Evolutionary conservation across 129 eudicot genomes (phyloP).

Genomic region (Pulicaria dysenterica): DNA sequence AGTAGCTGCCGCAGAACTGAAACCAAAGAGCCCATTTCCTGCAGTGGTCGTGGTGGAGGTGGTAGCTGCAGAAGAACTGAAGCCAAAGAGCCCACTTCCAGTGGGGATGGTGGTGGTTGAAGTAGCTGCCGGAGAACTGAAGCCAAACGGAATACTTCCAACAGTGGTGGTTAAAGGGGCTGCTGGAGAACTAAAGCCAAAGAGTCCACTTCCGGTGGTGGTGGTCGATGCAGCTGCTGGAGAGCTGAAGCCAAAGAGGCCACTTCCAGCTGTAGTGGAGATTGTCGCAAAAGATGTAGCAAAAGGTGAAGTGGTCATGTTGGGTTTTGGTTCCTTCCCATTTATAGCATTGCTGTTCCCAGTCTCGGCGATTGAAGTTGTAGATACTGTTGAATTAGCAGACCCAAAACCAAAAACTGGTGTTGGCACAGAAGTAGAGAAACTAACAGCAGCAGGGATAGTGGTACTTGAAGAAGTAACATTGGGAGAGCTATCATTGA

Average conservation of each 20-base stretch:
- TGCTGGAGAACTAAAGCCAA: constrained; percentile 14
- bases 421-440: constrained; percentile 24
- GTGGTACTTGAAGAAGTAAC: constrained; percentile 29
- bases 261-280: constrained; percentile 12
- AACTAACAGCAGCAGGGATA: constrained; percentile 26
- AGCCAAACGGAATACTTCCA: constrained; percentile 39
- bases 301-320: constrained; percentile 29
- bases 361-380: constrained; percentile 32
- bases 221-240: not conserved
- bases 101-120: constrained; percentile 33
- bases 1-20: constrained; percentile 37
- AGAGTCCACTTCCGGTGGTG: constrained; percentile 6
- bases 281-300: constrained; percentile 41
- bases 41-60: constrained; percentile 23
- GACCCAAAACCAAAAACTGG: constrained; percentile 47
- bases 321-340: constrained; percentile 33
- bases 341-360: constrained; percentile 31
- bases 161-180: constrained; percentile 16
- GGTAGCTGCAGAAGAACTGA: constrained; percentile 38
- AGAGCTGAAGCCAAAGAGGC: constrained; percentile 8
- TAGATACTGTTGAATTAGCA: constrained; percentile 28
- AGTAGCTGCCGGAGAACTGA: constrained; percentile 37
- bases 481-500: constrained; percentile 30
- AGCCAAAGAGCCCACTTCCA: constrained; percentile 44
- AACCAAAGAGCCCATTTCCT: constrained; percentile 48